Conservation (phyloP, 805 yeast species). For the Yarrowia sp. region DNA sequence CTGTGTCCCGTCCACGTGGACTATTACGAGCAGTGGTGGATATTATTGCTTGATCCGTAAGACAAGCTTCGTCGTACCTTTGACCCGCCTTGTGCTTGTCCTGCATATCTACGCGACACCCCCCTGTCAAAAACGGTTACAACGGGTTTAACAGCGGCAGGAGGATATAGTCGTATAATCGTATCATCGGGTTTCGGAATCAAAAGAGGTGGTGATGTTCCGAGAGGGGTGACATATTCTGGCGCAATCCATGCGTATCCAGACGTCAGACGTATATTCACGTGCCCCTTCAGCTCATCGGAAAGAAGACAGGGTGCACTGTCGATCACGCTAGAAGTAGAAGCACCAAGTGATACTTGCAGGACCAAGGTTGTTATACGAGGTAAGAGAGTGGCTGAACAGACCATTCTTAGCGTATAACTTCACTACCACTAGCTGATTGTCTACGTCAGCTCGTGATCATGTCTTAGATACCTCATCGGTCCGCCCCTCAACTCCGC, state of each 20-base stretch:
- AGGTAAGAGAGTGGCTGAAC: no score
- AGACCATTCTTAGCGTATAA: no score
- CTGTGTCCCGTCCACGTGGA: not conserved
- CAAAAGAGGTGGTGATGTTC: not conserved
- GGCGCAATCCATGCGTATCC: not conserved
- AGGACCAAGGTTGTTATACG: no score
- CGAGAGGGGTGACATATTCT: not conserved
- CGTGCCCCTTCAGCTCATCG: not conserved
- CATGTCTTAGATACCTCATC: no score
- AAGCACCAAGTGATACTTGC: no score
- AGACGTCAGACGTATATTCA: not conserved
- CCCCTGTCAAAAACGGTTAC: conserved; percentile 17
- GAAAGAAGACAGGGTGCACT: not conserved
- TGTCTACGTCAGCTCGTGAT: no score
- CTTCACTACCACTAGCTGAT: no score
- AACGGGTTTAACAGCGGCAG: conserved; percentile 12
- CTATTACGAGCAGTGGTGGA: not conserved
- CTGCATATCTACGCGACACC: not conserved
- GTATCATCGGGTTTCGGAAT: not conserved
- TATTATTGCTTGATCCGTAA: not conserved
- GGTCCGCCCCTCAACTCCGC: no score
- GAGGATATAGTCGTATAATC: not conserved
- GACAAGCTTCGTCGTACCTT: conserved; percentile 4
- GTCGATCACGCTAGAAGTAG: not conserved
- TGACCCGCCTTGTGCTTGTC: not conserved